Percentiles rank a stretch among this genome's conserved stretches.
phyloP scores from a whole-genome alignment of 2,329 filamentous ascomycete species.

The Microdochium trichocladiopsis region DNA sequence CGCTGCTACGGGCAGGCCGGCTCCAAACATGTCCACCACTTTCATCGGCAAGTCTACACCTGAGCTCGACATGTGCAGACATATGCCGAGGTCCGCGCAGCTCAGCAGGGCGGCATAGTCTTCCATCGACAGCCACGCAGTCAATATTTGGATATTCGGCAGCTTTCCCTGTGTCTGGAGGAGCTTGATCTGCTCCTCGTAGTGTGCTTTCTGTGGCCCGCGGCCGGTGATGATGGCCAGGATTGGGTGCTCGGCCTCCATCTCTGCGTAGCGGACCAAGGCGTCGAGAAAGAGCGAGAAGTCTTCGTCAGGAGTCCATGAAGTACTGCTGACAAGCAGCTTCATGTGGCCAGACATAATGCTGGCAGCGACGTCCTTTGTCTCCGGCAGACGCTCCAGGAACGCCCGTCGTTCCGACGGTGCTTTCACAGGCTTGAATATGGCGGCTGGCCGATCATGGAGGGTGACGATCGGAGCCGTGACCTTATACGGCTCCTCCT shows the following conservation, averaged over 20 bases:
- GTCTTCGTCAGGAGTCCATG: constrained; percentile 96
- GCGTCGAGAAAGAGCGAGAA: constrained; percentile 83
- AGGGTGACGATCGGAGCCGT: constrained; percentile 60
- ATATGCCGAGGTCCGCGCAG: constrained; percentile 82
- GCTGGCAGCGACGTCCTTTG: constrained; percentile 48
- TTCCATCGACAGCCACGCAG: constrained; percentile 75
- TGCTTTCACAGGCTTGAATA: constrained; percentile 66
- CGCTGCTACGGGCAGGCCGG: constrained; percentile 82
- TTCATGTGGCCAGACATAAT: constrained; percentile 53
- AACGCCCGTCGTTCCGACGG: constrained; percentile 45
- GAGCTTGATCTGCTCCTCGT: constrained; percentile 56
- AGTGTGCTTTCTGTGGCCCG: constrained; percentile 74
- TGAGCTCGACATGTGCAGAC: constrained; percentile 86
- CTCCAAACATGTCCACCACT: constrained; percentile 97
- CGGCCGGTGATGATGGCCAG: constrained; percentile 92
- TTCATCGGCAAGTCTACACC: constrained; percentile 98
- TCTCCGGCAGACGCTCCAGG: constrained; percentile 59
- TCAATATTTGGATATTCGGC: constrained; percentile 63
- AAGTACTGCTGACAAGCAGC: constrained; percentile 86
- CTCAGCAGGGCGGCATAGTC: constrained; percentile 83
- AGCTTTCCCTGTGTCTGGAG: constrained; percentile 59
- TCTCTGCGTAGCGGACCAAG: constrained; percentile 63
- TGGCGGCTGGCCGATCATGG: constrained; percentile 77
- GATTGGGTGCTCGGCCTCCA: constrained; percentile 49
- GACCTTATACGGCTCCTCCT: constrained; percentile 55